A percentile compares a stretch with the other conserved stretches of the same genome.
Evolutionary conservation across 139 green algal genomes (phyloP).

Genomic region (Gonium pectorale): DNA sequence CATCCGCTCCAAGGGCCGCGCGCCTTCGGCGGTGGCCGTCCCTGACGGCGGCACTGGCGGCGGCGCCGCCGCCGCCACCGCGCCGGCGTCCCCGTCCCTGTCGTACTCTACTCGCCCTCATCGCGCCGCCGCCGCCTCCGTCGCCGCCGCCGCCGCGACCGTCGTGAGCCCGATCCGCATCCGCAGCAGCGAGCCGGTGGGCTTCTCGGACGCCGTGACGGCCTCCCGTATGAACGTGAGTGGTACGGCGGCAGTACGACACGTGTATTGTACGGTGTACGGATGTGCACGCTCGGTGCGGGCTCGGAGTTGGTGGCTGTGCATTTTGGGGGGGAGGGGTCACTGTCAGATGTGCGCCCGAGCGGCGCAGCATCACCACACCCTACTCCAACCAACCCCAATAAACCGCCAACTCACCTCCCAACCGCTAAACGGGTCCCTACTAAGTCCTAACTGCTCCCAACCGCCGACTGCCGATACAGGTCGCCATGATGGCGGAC

Average conservation of each 20-base stretch:
- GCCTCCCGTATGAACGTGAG: constrained; percentile 25
- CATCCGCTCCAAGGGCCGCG: not conserved
- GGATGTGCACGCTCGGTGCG: too few species aligned
- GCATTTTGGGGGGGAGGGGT: too few species aligned
- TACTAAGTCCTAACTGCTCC: too few species aligned
- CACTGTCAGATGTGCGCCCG: too few species aligned
- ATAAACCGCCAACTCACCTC: too few species aligned
- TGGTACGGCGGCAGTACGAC: not conserved
- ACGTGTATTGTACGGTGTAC: too few species aligned
- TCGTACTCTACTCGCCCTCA: too few species aligned
- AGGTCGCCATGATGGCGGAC: constrained; percentile 32
- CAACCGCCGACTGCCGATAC: too few species aligned
- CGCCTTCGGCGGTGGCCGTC: not conserved
- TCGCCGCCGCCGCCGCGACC: not conserved
- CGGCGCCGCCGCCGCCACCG: not conserved
- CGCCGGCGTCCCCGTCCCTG: not conserved
- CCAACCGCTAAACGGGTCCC: too few species aligned
- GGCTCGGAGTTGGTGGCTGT: too few species aligned
- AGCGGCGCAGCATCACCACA: too few species aligned
- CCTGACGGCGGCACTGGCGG: not conserved
- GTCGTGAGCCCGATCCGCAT: constrained; percentile 17
- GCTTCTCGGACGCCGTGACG: constrained; percentile 29
- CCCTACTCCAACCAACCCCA: too few species aligned
- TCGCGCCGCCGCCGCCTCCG: not conserved
- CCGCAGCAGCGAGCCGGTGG: constrained; percentile 16